phyloP scores from a whole-genome alignment of 2,329 filamentous ascomycete species.

The Ilyonectria mors-panacis region DNA sequence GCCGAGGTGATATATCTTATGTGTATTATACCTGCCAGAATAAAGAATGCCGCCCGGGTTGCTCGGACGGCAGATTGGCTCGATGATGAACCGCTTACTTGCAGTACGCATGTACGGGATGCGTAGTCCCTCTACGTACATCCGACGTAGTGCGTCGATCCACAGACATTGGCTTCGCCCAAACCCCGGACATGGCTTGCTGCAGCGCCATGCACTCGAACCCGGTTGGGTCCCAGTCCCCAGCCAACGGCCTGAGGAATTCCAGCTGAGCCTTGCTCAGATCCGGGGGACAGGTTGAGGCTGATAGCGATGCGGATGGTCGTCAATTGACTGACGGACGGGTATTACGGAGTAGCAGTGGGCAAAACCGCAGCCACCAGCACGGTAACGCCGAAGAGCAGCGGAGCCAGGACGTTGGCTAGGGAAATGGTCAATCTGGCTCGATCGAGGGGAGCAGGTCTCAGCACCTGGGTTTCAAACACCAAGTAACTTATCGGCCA shows the following conservation, averaged over 20 bases:
- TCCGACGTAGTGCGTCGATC: constrained; percentile 3
- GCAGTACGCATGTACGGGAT: not conserved
- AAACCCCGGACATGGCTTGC: constrained; percentile 3
- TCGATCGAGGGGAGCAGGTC: not conserved
- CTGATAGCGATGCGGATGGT: not conserved
- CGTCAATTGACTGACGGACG: not conserved
- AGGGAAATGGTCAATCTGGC: not conserved
- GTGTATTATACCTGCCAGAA: constrained; percentile 3
- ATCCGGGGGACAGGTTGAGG: not conserved
- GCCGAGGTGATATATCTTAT: constrained; percentile 2
- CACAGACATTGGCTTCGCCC: constrained; percentile 7
- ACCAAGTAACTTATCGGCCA: not conserved
- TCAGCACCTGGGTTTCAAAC: not conserved
- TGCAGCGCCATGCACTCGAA: constrained; percentile 11
- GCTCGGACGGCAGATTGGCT: constrained; percentile 13
- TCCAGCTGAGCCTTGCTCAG: constrained; percentile 3
- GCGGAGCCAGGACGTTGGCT: not conserved
- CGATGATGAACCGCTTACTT: not conserved
- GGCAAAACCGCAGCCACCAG: not conserved
- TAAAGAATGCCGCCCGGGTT: constrained; percentile 14
- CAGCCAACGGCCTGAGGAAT: constrained; percentile 20
- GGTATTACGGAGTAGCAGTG: not conserved
- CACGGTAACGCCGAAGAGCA: not conserved
- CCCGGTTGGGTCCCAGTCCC: not conserved
- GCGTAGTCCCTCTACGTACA: not conserved